Conservation (phyloP, 192 early-diverging fungal genomes). For the Rhizoclosmatium sp. region DNA sequence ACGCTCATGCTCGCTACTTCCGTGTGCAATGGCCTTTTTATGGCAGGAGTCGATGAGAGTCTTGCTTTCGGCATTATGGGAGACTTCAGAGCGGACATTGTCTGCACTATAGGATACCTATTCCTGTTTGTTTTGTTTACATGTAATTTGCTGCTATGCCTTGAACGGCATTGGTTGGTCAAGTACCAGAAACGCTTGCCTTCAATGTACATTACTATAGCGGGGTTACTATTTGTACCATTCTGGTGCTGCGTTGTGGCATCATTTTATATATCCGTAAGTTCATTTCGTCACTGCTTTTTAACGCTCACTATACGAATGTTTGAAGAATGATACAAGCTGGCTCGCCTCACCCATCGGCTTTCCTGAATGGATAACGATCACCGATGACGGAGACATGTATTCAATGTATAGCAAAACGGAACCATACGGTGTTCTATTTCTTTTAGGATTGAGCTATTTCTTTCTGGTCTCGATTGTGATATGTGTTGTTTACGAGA, state of each 20-base stretch:
- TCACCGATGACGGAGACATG: background rate
- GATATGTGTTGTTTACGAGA: conserved; percentile 6
- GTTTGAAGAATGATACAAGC: background rate
- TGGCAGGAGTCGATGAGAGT: background rate
- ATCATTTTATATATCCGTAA: background rate
- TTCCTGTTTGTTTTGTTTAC: conserved; percentile 7
- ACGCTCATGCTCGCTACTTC: background rate
- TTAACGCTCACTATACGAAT: background rate
- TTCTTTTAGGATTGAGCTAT: background rate
- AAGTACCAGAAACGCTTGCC: background rate
- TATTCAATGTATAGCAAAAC: background rate
- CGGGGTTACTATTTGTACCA: background rate
- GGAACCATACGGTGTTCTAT: background rate
- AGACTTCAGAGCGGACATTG: background rate
- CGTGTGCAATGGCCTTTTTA: background rate
- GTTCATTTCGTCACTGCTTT: background rate
- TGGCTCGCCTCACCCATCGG: conserved; percentile 7
- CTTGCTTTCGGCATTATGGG: background rate
- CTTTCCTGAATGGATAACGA: background rate
- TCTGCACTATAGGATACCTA: conserved; percentile 5
- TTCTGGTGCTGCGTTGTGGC: background rate
- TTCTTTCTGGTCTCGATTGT: background rate
- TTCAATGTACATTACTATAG: background rate
- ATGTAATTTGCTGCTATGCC: background rate
- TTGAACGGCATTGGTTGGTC: conserved; percentile 14